These are phyloP conservation scores for Auricularia sp. DNA, from an alignment of 768 basidiomycete genomes.

Conservation along the genomic window DNA sequence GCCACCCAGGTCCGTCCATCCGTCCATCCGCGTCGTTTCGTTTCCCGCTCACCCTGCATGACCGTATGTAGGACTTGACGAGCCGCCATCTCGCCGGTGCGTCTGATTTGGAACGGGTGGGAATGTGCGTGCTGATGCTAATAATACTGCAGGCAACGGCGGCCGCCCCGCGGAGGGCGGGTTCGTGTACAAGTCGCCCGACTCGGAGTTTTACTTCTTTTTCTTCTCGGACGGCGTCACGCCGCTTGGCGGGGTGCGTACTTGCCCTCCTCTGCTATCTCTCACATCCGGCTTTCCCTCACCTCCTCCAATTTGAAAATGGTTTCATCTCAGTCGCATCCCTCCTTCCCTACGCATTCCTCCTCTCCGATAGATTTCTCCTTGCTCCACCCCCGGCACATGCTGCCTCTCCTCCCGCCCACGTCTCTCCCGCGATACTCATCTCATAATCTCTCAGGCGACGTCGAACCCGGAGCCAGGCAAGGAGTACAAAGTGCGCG, in stretches of 20 bases:
- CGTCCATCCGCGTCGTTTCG: neutral
- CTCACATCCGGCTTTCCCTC: neutral
- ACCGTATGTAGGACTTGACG: neutral
- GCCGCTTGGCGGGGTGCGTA: conserved; percentile 7
- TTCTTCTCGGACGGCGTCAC: conserved; percentile 14
- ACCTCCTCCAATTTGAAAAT: no score
- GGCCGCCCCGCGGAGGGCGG: conserved; percentile 5
- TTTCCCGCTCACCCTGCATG: neutral
- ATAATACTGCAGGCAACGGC: neutral
- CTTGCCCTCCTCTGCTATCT: neutral
- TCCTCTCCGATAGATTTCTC: no score
- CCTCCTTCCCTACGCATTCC: no score
- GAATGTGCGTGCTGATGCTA: no score
- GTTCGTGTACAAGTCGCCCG: conserved; percentile 4
- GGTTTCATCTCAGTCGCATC: no score
- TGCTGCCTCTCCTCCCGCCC: no score
- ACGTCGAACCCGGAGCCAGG: neutral
- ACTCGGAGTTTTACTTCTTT: neutral
- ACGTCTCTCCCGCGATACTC: no score
- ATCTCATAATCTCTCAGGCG: neutral
- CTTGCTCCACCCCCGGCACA: no score
- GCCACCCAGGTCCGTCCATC: neutral
- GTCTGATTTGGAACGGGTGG: no score
- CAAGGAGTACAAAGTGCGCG: conserved; percentile 2
- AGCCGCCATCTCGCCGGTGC: neutral